Evolutionary conservation across 345 rosid genomes (phyloP).

Genomic region (Pugionium dolabratum): DNA sequence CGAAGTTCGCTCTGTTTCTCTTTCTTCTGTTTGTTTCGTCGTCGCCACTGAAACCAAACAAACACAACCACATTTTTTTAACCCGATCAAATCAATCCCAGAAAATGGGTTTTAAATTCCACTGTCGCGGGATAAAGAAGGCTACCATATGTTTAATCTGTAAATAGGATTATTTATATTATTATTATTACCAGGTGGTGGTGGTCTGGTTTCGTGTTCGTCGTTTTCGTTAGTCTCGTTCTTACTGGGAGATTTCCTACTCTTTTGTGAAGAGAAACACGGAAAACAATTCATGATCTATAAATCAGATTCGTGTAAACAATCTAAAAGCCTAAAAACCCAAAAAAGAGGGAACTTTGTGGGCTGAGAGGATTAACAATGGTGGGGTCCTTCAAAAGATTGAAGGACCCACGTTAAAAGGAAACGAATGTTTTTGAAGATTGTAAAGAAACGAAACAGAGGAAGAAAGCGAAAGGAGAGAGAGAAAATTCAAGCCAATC

Average conservation of each 20-base stretch:
- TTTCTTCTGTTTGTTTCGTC: slow-evolving; percentile 32
- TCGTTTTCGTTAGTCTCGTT: slow-evolving; percentile 27
- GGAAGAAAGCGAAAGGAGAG: slow-evolving; percentile 11
- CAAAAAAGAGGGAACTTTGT: background rate
- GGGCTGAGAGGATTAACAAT: background rate
- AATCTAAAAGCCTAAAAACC: slow-evolving; percentile 1
- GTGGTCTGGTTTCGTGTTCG: slow-evolving; percentile 23
- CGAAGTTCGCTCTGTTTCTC: slow-evolving; percentile 14
- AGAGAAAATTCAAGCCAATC: slow-evolving; percentile 27
- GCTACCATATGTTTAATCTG: background rate
- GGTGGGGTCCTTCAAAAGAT: slow-evolving; percentile 51
- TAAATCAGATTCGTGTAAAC: background rate
- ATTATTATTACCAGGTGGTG: slow-evolving; percentile 33
- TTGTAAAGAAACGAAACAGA: slow-evolving; percentile 25
- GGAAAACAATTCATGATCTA: slow-evolving; percentile 68
- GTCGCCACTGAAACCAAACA: slow-evolving; percentile 30
- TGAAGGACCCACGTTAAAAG: slow-evolving; percentile 57
- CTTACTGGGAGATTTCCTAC: slow-evolving; percentile 30
- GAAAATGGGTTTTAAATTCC: background rate
- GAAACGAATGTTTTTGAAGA: slow-evolving; percentile 13
- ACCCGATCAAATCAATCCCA: background rate
- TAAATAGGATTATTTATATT: background rate
- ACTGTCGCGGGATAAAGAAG: background rate
- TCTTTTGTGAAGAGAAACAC: slow-evolving; percentile 60
- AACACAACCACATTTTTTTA: background rate